Evolutionary conservation across 176 grass and related monocot species (phyloP), one percentile per base, ranked within the genome.

Genomic region (Secale cereale): DNA sequence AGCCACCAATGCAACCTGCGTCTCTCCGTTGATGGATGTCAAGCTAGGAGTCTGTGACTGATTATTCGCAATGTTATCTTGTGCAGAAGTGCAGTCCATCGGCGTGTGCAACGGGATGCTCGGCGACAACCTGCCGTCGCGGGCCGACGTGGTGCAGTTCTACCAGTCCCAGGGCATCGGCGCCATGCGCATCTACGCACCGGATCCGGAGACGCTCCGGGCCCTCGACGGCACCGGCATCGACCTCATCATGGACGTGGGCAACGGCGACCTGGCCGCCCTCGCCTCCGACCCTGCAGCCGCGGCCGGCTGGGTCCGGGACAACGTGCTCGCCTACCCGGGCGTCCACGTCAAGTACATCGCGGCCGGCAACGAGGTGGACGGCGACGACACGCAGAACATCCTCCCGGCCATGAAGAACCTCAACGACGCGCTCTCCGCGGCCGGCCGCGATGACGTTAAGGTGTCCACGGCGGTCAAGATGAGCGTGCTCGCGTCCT

Each of bases 101-200:
- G 96, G 96, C 30, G 96, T 95, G 14, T 95, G 95, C 83, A 94
- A 98, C 61, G 96, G 96, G 56, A 85, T 95, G 91, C 1, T 86
- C 26, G 96, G 87, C 1, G 79, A 95, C 86, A 92, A 98, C 85
- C 95, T 98, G 32, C 95, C 95, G 8, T 15, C 87, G 7, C 89
- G 91, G 25, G 91, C 79, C 33, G 76, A 98, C 59, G 95, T 98
- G 0, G 36, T 98, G 8, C 82, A 91, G 72, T 85, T 98, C 83
- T 98, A 95, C 95, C 83, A 87, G 78, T 85, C 91, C 28, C 61
- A 80, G 39, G 82, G 86, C 91, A 95, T 98, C 41, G 81, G n/a
- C 59, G 88, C 80, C 83, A 83, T 98, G 40, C 87, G 95, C 0
- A 85, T 95, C 31, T 98, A 70, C 36, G 40, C 40, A 88, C 92